Base-by-base conservation (phyloP, 768 basidiomycete genomes). In the Pluteus cervinus region DNA sequence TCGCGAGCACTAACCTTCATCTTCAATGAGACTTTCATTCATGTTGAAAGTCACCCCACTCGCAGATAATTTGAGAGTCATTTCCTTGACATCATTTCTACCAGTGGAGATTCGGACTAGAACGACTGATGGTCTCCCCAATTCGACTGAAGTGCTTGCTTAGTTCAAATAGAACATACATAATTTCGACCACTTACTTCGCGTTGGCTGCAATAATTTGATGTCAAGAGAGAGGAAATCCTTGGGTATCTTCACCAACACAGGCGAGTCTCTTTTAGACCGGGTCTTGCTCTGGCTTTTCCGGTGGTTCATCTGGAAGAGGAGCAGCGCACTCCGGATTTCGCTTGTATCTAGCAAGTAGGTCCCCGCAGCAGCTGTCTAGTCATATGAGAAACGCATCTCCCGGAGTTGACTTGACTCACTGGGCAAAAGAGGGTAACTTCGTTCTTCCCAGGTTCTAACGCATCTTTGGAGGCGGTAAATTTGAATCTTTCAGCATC, bases 341-440 rank as follows among this genome's bases (percentile, higher is more conserved):
- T 88, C 81, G 11, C 73, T 82, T 24, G 68, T 67, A 23, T 88
- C 83, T 17, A 86, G 63, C 2, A 76, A 48, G 51, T 83, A 88
- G 1, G 71, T 67, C 8, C 92, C 93, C 31, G 69, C 63, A 11
- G 78, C 68, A 3, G 86, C 73, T 11, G 79, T 83, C 90, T 90
- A 34, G 29, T 8, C 9, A 18, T 24, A 29, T 4, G 31, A 42
- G 22, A 41, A 26, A 16, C n/a, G 11, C 2, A 37, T 9, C 18
- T 20, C 12, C 18, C 5, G 21, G 23, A 25, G 25, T 8, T 12
- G 18, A 32, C 29, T 23, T 29, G 26, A 59, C 85, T 47, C 56
- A 93, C 92, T 6, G 85, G 72, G 52, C 83, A 92, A 48, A 75
- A 81, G 26, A 90, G 55, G 0, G 62, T 72, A 24, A 86, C 47